phyloP scores from a whole-genome alignment of 129 eudicot genomes.

The Oenanthe sinensis region DNA sequence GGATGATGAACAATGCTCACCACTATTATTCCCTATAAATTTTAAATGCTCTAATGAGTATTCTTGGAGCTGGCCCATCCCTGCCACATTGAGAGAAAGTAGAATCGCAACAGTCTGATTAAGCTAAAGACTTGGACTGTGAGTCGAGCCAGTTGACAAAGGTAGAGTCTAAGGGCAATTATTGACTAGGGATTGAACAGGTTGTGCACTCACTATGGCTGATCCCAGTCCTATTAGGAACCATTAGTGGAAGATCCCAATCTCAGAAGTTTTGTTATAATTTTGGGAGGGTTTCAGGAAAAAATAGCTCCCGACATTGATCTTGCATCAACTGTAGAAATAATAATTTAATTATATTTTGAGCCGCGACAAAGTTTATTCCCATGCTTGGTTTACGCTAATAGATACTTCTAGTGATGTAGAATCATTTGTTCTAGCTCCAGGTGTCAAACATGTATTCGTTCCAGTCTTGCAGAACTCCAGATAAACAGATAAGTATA shows the following conservation, averaged over 20 bases:
- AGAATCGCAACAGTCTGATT: neutral
- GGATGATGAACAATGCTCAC: neutral
- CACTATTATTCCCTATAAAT: too few species aligned
- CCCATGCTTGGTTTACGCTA: neutral
- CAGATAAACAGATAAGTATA: conserved; percentile 9
- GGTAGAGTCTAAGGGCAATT: neutral
- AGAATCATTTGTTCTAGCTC: neutral
- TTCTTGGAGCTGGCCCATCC: neutral
- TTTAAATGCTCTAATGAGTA: neutral
- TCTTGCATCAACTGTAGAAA: neutral
- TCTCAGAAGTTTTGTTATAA: neutral
- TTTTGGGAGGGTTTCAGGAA: neutral
- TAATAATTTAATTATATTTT: neutral
- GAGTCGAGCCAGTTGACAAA: neutral
- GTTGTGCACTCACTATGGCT: too few species aligned
- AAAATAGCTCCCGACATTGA: neutral
- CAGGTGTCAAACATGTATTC: neutral
- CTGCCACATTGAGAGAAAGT: neutral
- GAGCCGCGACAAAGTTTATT: neutral
- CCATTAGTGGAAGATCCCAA: neutral
- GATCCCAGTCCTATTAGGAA: neutral
- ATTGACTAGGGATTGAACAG: neutral
- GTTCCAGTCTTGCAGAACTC: neutral
- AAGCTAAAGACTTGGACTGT: neutral
- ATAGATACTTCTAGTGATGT: neutral